Base-by-base conservation (phyloP, 768 basidiomycete species). In the Rhodosporidiobolus sp. region DNA sequence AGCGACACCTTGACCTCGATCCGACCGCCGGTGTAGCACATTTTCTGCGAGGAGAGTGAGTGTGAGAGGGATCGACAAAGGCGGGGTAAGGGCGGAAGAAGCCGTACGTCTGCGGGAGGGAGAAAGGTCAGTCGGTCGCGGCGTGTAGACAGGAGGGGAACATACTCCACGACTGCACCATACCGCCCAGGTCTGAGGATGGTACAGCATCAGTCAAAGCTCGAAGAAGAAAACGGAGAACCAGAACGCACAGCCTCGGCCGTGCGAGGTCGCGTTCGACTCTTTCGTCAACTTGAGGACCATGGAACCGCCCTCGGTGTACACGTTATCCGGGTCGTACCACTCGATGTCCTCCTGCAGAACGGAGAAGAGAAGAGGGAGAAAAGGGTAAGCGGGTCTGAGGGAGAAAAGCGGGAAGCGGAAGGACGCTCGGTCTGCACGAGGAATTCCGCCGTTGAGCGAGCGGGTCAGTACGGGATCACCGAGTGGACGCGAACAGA, bases 301-400 rank as follows among this genome's bases (percentile, higher is more conserved):
- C 46, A 82, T 71, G 11, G 59, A 62, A 11, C 82, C 82, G 35
- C 77, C 74, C 61, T 78, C 66, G 2, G 82, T 83, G 5, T 78
- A 80, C 22, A 81, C 65, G 63, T 72, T 70, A 20, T 71, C 61
- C 6, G 82, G 82, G 61, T 83, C 81, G 72, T 82, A 83, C 78
- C 79, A 81, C 61, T 80, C 79, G 2, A 75, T 19, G 54, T 78
- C 69, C 19, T 54, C 46, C n/a, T 50, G 35, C 50, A 11, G 3
- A 24, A 7, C 26, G 26, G 6, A 24, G n/a, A n/a, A n/a, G n/a
- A n/a, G n/a, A n/a, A n/a, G n/a, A n/a, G n/a, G n/a, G n/a, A n/a
- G 50, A 52, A 22, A 52, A 11, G 16, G 24, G 22, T 22, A 24
- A 43, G 26, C 34, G 34, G 38, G 9, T 24, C 7, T 7, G 1